phyloP scores from a whole-genome alignment of 768 basidiomycete species.

The Coprinopsis sp. region DNA sequence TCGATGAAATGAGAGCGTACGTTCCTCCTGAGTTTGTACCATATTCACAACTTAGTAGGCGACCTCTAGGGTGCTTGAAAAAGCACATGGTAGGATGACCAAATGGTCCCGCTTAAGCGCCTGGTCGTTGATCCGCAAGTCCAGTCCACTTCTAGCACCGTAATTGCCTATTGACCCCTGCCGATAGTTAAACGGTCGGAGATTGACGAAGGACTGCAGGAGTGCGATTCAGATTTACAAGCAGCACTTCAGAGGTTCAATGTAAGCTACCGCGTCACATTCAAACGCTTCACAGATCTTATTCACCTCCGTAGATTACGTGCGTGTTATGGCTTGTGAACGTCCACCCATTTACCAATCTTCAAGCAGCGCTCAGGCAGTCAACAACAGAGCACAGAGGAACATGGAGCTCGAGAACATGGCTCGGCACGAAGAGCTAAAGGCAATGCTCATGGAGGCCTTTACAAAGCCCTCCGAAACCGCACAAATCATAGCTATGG shows the following conservation, averaged over 20 bases:
- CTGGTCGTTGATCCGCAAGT: slow-evolving; percentile 36
- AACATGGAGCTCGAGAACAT: slow-evolving; percentile 24
- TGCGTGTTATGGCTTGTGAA: background rate
- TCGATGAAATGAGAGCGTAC: slow-evolving; percentile 43
- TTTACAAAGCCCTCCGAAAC: slow-evolving; percentile 34
- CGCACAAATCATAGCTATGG: slow-evolving; percentile 32
- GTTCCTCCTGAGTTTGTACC: slow-evolving; percentile 15
- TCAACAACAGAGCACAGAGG: slow-evolving; percentile 23
- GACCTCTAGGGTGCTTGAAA: slow-evolving; percentile 35
- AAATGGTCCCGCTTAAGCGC: slow-evolving; percentile 36
- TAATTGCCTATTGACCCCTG: background rate
- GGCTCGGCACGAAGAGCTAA: slow-evolving; percentile 28
- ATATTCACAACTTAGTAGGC: background rate
- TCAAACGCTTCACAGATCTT: slow-evolving; percentile 14
- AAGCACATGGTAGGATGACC: slow-evolving; percentile 33
- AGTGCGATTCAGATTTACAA: slow-evolving; percentile 39
- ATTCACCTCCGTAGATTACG: background rate
- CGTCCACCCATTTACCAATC: background rate
- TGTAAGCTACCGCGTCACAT: slow-evolving; percentile 22
- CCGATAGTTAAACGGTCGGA: slow-evolving; percentile 40
- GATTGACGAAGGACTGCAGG: slow-evolving; percentile 42
- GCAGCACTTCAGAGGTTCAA: slow-evolving; percentile 39
- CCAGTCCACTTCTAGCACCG: background rate
- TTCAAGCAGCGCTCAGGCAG: slow-evolving; percentile 23
- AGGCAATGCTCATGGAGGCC: slow-evolving; percentile 36